Evolutionary conservation across 177 flowering plant species (phyloP), one percentile per base, ranked within the genome.

Genomic region (Vitis hybrid): DNA sequence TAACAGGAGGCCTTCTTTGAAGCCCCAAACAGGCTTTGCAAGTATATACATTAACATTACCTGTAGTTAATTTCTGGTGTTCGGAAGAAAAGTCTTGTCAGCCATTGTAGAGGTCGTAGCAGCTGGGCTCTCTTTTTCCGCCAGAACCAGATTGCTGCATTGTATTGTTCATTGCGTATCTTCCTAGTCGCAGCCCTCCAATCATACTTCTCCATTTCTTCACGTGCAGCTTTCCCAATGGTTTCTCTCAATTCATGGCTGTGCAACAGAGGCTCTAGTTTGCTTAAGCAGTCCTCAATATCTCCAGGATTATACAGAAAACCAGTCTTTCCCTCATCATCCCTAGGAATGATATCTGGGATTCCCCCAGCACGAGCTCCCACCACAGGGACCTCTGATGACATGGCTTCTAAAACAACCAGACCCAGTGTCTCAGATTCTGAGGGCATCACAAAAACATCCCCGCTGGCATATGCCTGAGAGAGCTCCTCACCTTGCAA

Each of bases 71-170:
- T 83, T 78, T 85, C 84, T 19, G 92, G 87, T 12, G 92, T 78
- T 45, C 79, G 78, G 76, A 84, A 84, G 26, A 90, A 56, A 14
- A 79, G 74, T 56, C 78, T 80, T 8, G 77, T 67, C 62, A 91
- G 66, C 97, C 97, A 89, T 51, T 89, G 92, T 0, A 95, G 1
- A n/a, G 98, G 98, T 64, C 87, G 72, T 69, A 86, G 62, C 3
- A 88, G 67, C 67, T 86, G 83, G 3, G 89, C 90, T 75, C 90
- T 87, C 83, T 89, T 85, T 87, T 89, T 91, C 74, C 89, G 75
- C 99, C 98, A 95, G 76, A 95, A 95, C 97, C 98, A 93, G 64
- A 93, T 95, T 49, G 99, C 99, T 58, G 97, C 98, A 74, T 84
- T 86, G 76, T 95, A 95, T 34, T 95, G 92, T 71, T 95, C 97